Conservation (phyloP, 2,329 filamentous ascomycete species). For the Colletotrichum brevisporum region DNA sequence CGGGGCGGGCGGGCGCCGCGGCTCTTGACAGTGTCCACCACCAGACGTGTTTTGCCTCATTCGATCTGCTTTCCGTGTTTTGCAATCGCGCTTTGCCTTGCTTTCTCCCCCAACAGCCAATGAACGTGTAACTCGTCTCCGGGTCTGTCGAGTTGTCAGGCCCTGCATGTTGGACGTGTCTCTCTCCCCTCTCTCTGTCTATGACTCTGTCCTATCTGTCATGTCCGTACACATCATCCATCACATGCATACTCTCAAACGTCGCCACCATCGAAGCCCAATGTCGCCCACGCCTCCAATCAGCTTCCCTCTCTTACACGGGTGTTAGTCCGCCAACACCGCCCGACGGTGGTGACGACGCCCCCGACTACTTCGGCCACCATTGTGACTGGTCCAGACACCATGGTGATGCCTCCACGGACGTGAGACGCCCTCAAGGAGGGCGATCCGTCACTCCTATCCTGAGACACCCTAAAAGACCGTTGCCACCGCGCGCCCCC, state of each 20-base stretch:
- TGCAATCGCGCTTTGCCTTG: neutral
- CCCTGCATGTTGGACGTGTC: slow-evolving; percentile 38
- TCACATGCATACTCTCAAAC: neutral
- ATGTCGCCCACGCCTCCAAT: slow-evolving; percentile 30
- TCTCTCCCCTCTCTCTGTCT: slow-evolving; percentile 6
- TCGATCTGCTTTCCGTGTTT: neutral
- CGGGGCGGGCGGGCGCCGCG: slow-evolving; percentile 18
- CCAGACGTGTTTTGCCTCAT: slow-evolving; percentile 1
- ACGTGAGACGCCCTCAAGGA: slow-evolving; percentile 31
- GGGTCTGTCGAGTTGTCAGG: slow-evolving; percentile 24
- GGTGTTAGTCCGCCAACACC: slow-evolving; percentile 41
- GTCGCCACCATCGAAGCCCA: slow-evolving; percentile 19
- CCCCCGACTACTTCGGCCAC: slow-evolving; percentile 30
- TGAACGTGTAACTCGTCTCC: neutral
- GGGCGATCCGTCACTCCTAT: slow-evolving; percentile 26
- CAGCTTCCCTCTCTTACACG: slow-evolving; percentile 39
- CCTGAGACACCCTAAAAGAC: slow-evolving; percentile 36
- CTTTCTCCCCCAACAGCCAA: slow-evolving; percentile 12
- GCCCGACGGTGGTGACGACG: slow-evolving; percentile 25
- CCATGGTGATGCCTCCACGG: slow-evolving; percentile 18
- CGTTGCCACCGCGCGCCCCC: slow-evolving; percentile 23
- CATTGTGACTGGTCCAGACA: slow-evolving; percentile 22
- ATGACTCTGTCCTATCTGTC: no score
- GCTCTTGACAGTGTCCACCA: slow-evolving; percentile 24
- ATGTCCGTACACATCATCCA: no score